Conservation (phyloP, 805 yeast genomes). For the Lachancea kluyveri region DNA sequence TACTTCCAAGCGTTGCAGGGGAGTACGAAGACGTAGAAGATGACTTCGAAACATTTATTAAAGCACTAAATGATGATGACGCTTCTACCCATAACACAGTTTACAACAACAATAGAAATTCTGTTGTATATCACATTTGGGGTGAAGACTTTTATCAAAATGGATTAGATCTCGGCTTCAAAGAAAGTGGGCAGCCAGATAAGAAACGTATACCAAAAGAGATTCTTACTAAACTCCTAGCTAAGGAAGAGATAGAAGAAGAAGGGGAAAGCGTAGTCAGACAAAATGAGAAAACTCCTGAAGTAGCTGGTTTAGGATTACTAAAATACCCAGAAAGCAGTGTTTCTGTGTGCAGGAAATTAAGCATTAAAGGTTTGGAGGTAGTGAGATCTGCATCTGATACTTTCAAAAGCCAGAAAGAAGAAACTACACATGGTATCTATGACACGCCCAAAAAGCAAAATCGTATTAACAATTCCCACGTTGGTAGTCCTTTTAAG, state of each 20-base stretch:
- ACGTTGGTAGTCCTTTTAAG: conserved; percentile 27
- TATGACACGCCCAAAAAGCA: conserved; percentile 5
- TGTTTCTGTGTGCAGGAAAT: conserved; percentile 3
- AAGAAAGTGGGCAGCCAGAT: conserved; percentile 3
- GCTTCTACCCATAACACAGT: conserved; percentile 8
- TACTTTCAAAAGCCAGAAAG: conserved; percentile 1
- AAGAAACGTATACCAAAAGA: conserved; percentile 1
- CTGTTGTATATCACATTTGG: conserved; percentile 13
- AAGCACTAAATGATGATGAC: conserved; percentile 11
- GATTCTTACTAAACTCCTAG: conserved; percentile 3
- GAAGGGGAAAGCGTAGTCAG: background rate
- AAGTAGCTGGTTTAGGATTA: conserved; percentile 3
- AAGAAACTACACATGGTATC: conserved; percentile 1
- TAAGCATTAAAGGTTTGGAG: conserved; percentile 4
- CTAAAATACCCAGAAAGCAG: conserved; percentile 6
- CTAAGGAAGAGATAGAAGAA: background rate
- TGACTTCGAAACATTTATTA: conserved; percentile 13
- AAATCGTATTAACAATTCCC: conserved; percentile 14
- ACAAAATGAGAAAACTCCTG: background rate
- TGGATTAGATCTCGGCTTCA: conserved; percentile 6
- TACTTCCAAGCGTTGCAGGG: too few relatives aligned
- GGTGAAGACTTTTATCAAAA: conserved; percentile 9
- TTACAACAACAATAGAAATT: background rate
- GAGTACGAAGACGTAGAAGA: too few relatives aligned
- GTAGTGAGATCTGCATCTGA: conserved; percentile 3